phyloP scores from a whole-genome alignment of 2,329 filamentous ascomycete species.

The Mycocentrospora acerina region DNA sequence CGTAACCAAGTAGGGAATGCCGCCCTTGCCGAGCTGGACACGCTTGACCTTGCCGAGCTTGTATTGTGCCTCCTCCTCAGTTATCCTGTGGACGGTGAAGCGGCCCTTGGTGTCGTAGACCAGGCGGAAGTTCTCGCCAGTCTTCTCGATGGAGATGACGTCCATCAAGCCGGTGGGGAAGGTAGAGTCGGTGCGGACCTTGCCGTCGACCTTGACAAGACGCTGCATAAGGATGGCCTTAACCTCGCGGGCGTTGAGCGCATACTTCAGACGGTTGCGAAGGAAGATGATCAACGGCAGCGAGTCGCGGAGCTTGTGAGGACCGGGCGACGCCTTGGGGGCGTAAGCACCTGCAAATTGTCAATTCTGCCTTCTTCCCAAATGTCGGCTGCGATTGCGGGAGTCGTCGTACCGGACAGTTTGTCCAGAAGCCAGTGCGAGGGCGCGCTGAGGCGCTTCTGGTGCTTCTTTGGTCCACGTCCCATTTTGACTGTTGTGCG shows the following conservation, averaged over 20 bases:
- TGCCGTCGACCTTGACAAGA: conserved; percentile 98
- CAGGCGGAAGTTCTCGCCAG: conserved; percentile 99
- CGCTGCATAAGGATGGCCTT: conserved; percentile 99
- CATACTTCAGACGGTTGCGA: conserved; percentile 89
- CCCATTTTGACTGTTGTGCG: conserved; percentile 59
- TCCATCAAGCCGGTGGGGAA: conserved; percentile 99
- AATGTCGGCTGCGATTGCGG: conserved; percentile 48
- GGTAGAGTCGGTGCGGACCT: conserved; percentile 98
- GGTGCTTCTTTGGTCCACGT: conserved; percentile 90
- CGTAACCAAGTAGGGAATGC: conserved; percentile 99
- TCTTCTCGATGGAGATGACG: conserved; percentile 99
- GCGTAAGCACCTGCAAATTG: conserved; percentile 53
- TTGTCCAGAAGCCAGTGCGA: conserved; percentile 99
- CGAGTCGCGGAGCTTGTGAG: conserved; percentile 99
- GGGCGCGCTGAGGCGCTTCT: conserved; percentile 98
- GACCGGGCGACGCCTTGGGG: conserved; percentile 74
- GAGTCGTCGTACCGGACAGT: conserved; percentile 70
- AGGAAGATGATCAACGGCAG: conserved; percentile 94
- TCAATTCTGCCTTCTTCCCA: conserved; percentile 18
- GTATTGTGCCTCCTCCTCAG: conserved; percentile 98
- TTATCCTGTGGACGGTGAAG: conserved; percentile 99
- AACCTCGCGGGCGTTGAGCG: conserved; percentile 96
- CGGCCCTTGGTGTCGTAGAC: conserved; percentile 99
- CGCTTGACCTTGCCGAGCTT: conserved; percentile 99
- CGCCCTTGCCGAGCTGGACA: conserved; percentile 97